Conservation (phyloP, 1,284 basidiomycete genomes). For the Phlebopus sp. region DNA sequence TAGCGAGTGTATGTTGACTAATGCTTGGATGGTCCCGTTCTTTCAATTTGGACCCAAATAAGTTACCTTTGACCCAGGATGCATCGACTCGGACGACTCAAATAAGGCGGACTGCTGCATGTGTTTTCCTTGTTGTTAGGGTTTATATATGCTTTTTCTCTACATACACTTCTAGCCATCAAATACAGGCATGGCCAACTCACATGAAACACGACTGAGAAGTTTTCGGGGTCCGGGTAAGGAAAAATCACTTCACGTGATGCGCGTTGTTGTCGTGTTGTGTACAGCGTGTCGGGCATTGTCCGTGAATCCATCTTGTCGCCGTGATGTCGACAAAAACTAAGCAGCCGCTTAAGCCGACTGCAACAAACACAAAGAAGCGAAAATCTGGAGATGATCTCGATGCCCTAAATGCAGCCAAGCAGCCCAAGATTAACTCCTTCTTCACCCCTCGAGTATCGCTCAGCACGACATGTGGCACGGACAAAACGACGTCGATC, state of each 20-base stretch:
- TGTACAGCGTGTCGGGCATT: not conserved
- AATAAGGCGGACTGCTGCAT: too few relatives aligned
- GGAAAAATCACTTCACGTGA: slow-evolving; percentile 28
- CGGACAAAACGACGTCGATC: slow-evolving; percentile 32
- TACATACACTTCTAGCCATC: too few relatives aligned
- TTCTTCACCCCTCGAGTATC: slow-evolving; percentile 45
- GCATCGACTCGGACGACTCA: too few relatives aligned
- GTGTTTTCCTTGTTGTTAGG: too few relatives aligned
- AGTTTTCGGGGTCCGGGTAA: too few relatives aligned
- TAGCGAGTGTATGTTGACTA: too few relatives aligned
- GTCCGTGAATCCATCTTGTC: not conserved
- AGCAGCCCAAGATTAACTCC: slow-evolving; percentile 40
- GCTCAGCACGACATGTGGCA: slow-evolving; percentile 26
- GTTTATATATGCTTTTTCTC: too few relatives aligned
- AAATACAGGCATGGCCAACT: too few relatives aligned
- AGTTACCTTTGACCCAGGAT: too few relatives aligned
- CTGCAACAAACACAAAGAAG: slow-evolving; percentile 33
- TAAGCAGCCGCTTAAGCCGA: slow-evolving; percentile 14
- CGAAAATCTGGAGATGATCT: slow-evolving; percentile 38
- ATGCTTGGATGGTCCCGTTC: too few relatives aligned
- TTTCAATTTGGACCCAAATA: too few relatives aligned
- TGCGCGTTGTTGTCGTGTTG: slow-evolving; percentile 17
- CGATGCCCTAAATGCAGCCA: slow-evolving; percentile 26
- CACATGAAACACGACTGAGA: not conserved
- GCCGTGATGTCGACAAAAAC: slow-evolving; percentile 13